A percentile compares a stretch with the other conserved stretches of the same genome.
Conservation (phyloP, 371 early-diverging fungal genomes). For the Mucor lusitanicus region DNA sequence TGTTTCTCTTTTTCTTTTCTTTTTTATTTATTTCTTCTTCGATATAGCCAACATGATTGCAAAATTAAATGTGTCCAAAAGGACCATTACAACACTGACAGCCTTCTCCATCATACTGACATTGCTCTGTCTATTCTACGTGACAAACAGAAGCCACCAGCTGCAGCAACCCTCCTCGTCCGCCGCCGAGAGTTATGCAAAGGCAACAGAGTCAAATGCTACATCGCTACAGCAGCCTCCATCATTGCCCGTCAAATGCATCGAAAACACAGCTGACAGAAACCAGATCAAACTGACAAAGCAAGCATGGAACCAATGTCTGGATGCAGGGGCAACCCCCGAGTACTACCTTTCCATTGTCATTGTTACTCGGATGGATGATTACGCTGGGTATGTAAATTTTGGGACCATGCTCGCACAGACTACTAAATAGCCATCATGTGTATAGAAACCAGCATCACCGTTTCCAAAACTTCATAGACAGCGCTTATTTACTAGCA, state of each 20-base stretch:
- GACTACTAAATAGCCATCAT: too few species aligned
- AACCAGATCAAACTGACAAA: slow-evolving; percentile 11
- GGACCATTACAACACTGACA: neutral
- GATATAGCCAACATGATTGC: neutral
- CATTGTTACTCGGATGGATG: slow-evolving; percentile 49
- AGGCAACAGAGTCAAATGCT: neutral
- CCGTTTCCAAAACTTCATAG: slow-evolving; percentile 47
- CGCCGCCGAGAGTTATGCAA: neutral
- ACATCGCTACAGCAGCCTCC: neutral
- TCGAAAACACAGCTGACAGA: neutral
- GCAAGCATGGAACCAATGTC: slow-evolving; percentile 33
- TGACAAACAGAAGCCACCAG: neutral
- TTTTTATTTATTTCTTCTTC: neutral
- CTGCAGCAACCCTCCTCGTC: neutral
- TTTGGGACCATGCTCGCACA: neutral
- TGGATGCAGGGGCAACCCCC: slow-evolving; percentile 28
- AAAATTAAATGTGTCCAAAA: neutral
- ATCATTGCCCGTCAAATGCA: slow-evolving; percentile 21
- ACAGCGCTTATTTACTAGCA: slow-evolving; percentile 41
- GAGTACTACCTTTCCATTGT: slow-evolving; percentile 43
- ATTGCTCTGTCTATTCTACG: neutral
- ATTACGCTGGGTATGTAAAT: slow-evolving; percentile 44
- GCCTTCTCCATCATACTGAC: neutral
- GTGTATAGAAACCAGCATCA: slow-evolving; percentile 50
- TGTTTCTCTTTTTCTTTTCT: neutral